phyloP scores from a whole-genome alignment of 192 early-diverging fungal genomes.

The Podila minutissima region DNA sequence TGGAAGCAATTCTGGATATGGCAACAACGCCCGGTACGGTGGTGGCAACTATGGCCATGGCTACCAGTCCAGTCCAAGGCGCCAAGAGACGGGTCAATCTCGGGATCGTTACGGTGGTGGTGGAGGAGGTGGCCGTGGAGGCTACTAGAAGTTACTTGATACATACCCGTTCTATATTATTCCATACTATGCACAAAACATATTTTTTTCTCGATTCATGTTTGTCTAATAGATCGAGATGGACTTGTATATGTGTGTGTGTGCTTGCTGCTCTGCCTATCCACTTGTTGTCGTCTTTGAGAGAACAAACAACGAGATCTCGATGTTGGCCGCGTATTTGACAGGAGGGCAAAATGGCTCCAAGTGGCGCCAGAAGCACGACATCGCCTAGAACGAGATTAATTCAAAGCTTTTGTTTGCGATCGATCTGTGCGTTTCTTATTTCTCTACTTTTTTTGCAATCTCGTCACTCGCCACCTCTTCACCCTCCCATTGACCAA shows the following conservation, averaged over 20 bases:
- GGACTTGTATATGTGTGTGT: too few relatives aligned
- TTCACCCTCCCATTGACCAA: too few relatives aligned
- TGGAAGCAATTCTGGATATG: neutral
- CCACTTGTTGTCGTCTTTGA: too few relatives aligned
- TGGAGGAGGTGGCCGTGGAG: neutral
- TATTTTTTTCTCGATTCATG: too few relatives aligned
- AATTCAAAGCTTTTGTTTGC: neutral
- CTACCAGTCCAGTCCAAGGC: neutral
- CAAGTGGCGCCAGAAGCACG: slow-evolving; percentile 1
- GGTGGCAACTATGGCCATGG: slow-evolving; percentile 7
- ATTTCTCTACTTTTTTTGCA: neutral
- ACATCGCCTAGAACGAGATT: neutral
- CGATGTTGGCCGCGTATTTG: too few relatives aligned
- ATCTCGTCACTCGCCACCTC: neutral
- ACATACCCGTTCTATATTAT: too few relatives aligned
- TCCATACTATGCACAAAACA: too few relatives aligned
- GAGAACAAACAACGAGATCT: too few relatives aligned
- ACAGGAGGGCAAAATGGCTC: neutral
- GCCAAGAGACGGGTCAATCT: neutral
- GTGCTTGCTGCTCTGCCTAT: too few relatives aligned
- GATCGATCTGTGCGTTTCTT: neutral
- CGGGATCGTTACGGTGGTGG: neutral
- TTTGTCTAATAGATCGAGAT: too few relatives aligned
- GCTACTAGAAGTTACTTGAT: neutral
- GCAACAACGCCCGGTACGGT: neutral